Percentiles rank a stretch among this genome's conserved stretches.
phyloP scores from a whole-genome alignment of 1,284 basidiomycete species.

The Malassezia japonica region DNA sequence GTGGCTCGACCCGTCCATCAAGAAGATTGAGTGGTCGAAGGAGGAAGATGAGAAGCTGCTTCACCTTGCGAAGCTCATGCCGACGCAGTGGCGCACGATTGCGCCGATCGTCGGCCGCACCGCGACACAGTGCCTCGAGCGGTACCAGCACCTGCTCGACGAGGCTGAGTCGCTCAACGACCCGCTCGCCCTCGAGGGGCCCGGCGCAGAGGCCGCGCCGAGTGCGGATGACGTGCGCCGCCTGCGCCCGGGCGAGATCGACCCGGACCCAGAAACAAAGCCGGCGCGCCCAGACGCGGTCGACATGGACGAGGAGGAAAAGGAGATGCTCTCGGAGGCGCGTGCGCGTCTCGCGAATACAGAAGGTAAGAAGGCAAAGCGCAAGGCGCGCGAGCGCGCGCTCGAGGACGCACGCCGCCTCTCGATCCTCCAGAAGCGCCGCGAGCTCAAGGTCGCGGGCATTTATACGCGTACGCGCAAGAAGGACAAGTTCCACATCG shows the following conservation, averaged over 20 bases:
- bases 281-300: conserved; percentile 96
- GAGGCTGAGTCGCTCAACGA: conserved; percentile 60
- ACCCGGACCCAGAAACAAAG: conserved; percentile 97
- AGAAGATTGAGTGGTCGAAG: conserved; percentile 85
- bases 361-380: conserved; percentile 98
- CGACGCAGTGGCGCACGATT: conserved; percentile 98
- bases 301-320: conserved; percentile 99
- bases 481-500: conserved; percentile 89
- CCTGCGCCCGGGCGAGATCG: conserved; percentile 89
- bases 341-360: conserved; percentile 96
- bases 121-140: conserved; percentile 92
- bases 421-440: conserved; percentile 92
- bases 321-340: conserved; percentile 99
- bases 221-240: conserved; percentile 80
- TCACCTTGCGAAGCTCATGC: conserved; percentile 96
- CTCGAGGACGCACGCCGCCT: conserved; percentile 88
- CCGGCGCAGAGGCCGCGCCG: conserved; percentile 65
- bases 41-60: conserved; percentile 92
- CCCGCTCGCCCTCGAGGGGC: conserved; percentile 63
- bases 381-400: conserved; percentile 75
- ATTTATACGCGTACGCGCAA: conserved; percentile 70
- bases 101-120: conserved; percentile 98
- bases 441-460: conserved; percentile 92
- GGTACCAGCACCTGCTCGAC: conserved; percentile 94
- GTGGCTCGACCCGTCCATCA: conserved; percentile 98